phyloP scores from a whole-genome alignment of 2,329 filamentous ascomycete genomes.

The Phialophora tarda region DNA sequence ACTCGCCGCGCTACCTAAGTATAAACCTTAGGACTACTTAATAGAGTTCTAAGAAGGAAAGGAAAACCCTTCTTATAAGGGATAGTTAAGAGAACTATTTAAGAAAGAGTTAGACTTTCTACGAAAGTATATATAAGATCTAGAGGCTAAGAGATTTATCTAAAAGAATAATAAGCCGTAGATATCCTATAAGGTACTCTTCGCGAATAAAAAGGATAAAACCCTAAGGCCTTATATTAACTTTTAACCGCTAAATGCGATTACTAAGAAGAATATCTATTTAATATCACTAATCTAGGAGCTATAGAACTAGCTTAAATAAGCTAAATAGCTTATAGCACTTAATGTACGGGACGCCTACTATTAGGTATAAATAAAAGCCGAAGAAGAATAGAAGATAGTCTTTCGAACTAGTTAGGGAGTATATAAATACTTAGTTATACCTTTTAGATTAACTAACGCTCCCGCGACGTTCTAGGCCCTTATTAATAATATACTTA shows the following conservation, averaged over 20 bases:
- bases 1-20: not conserved
- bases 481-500: conserved; percentile 1
- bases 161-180: no score
- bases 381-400: conserved; percentile 37
- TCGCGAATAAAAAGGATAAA: not conserved
- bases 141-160: no score
- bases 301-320: not conserved
- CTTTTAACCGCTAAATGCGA: not conserved
- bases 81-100: no score
- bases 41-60: not conserved
- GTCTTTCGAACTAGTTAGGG: conserved; percentile 32
- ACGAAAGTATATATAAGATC: no score
- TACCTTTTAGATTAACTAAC: conserved; percentile 7
- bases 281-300: not conserved
- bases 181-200: no score
- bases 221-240: not conserved
- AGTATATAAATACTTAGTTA: conserved; percentile 17
- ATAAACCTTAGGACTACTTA: not conserved
- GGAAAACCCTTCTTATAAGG: not conserved
- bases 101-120: no score
- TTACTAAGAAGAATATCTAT: not conserved
- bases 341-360: conserved; percentile 14
- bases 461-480: not conserved
- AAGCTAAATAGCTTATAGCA: not conserved
- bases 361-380: no score